Evolutionary conservation across 2,329 filamentous ascomycete species (phyloP).

Genomic region (Paraphaeosphaeria minitans): DNA sequence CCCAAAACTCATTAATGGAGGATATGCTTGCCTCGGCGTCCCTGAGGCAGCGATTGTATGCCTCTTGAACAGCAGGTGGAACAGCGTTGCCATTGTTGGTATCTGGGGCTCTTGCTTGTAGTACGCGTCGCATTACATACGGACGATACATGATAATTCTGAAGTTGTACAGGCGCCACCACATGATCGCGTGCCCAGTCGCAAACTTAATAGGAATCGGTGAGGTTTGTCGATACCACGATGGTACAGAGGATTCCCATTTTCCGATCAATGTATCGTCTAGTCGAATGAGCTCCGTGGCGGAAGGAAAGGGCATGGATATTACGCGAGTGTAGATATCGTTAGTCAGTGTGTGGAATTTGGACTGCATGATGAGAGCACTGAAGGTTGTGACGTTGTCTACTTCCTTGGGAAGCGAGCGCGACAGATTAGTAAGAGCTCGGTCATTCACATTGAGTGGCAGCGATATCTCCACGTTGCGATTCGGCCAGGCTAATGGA

Average conservation of each 20-base stretch:
- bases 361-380: conserved; percentile 51
- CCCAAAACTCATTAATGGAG: conserved; percentile 49
- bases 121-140: conserved; percentile 51
- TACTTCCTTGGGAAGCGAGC: conserved; percentile 13
- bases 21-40: conserved; percentile 51
- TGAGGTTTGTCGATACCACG: conserved; percentile 45
- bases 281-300: conserved; percentile 49
- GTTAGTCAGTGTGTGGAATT: conserved; percentile 53
- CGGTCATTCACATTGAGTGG: conserved; percentile 15
- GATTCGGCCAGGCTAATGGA: conserved; percentile 40
- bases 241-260: conserved; percentile 47
- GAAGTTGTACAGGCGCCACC: conserved; percentile 53
- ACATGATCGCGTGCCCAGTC: conserved; percentile 51
- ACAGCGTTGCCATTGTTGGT: conserved; percentile 16
- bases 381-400: conserved; percentile 51
- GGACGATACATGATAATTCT: conserved; percentile 57
- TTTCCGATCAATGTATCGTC: conserved; percentile 48
- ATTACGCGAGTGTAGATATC: conserved; percentile 55
- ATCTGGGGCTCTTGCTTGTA: conserved; percentile 24
- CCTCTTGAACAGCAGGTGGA: conserved; percentile 30
- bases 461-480: conserved; percentile 17
- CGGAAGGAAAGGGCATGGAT: conserved; percentile 50
- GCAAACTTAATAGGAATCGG: conserved; percentile 45
- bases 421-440: conserved; percentile 41
- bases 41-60: conserved; percentile 46